Evolutionary conservation across 2,329 filamentous ascomycete species (phyloP), one percentile per base, ranked within the genome.

Genomic region (Geosmithia morbida): DNA sequence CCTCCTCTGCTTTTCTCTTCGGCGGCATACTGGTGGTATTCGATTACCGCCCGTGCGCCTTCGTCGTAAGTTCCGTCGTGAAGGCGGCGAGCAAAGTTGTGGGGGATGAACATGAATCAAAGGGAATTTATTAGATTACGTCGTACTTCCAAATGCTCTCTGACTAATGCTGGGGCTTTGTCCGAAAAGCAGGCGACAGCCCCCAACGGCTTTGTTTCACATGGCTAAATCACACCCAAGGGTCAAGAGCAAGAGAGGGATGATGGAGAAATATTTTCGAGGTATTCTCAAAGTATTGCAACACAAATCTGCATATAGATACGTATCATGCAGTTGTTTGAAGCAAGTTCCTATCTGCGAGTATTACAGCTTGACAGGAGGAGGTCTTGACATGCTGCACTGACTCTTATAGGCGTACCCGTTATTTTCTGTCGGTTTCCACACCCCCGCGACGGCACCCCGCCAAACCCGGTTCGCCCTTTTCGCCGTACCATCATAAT

Each of bases 1-100:
- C 68, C 59, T 59, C 55, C 50, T 60, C 58, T 51, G 82, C 82
- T 67, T 87, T 87, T 59, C 83, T 75, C 67, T 87, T 87, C 17
- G 74, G 70, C 52, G 83, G 76, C 83, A 87, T 87, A 37, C 45
- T 39, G 43, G 14, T 37, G 33, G 33, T 37, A 8, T 26, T 26
- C 11, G 33, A 11, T 7, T 6, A 37, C 14, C 3, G 3, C 33
- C 33, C 29, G n/a, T 4, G 39, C 11, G 22, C 33, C 33, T 37
- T 37, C 33, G 33, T 16, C 33, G 33, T 37, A 11, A 16, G 33
- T 37, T 11, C 29, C 17, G 39, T 19, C 22, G n/a, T 33, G 20
- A 7, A n/a, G 44, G 19, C 11, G 44, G 19, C 11, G 44, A 17
- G 10, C 17, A 33, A 18, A 17, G 22, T 26, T 30, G 20, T n/a